These are phyloP conservation scores for Taphrina confusa DNA, from an alignment of 1,139 yeast genomes.

Conservation along the genomic window DNA sequence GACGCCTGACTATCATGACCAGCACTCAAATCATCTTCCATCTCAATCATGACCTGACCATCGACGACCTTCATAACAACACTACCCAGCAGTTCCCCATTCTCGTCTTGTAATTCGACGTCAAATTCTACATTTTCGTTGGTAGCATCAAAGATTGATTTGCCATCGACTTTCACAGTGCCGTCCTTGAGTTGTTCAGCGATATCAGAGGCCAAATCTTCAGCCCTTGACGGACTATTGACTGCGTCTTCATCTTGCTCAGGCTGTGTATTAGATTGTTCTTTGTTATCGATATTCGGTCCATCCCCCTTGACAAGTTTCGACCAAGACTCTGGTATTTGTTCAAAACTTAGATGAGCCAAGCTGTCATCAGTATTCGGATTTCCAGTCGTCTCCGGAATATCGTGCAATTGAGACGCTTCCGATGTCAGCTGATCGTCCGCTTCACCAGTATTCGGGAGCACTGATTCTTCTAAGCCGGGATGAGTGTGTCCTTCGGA, in stretches of 20 bases:
- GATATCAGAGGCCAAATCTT: conserved; percentile 9
- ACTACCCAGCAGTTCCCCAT: conserved; percentile 9
- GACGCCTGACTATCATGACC: background rate
- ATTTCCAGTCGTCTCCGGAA: too few relatives aligned
- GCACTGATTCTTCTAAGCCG: conserved; percentile 4
- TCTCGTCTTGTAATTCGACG: conserved; percentile 21
- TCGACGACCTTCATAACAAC: conserved; percentile 25
- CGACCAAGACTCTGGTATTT: background rate
- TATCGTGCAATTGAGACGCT: too few relatives aligned
- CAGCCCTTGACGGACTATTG: background rate
- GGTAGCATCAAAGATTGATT: conserved; percentile 1
- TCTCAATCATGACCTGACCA: conserved; percentile 6
- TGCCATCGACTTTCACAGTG: conserved; percentile 4
- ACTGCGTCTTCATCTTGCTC: background rate
- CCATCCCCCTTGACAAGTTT: background rate
- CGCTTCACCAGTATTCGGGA: background rate
- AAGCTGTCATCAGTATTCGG: too few relatives aligned
- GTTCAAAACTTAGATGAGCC: conserved; percentile 27
- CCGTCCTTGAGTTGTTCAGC: conserved; percentile 17
- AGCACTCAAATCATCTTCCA: conserved; percentile 1
- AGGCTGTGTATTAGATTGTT: background rate
- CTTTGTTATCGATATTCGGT: background rate
- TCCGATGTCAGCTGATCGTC: background rate
- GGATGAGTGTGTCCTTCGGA: conserved; percentile 34
- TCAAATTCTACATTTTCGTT: conserved; percentile 13